Base-by-base conservation (phyloP, 805 yeast genomes). In the Yamadazyma ubonensis region DNA sequence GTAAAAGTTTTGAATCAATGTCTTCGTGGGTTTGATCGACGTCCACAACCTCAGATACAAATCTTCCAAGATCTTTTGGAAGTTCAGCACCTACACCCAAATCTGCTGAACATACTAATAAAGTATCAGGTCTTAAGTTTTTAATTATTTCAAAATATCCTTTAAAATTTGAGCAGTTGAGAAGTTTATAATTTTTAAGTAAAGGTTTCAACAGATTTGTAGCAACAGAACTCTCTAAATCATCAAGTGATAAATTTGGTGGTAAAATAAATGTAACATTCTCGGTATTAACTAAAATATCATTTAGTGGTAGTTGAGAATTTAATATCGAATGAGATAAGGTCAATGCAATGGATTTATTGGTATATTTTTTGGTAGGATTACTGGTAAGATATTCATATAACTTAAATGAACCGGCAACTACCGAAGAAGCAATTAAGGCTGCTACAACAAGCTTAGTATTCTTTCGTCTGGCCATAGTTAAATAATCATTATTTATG, bases 211-310 rank as follows among this genome's bases (percentile, higher is more conserved):
- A 62, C 35, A 59, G 45, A 12, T 16, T 31, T 14, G 27, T 35
- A 26, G 34, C 37, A 16, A 26, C 26, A 11, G 38, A 31, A 7
- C 35, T 37, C 29, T 48, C 57, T 34, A 68, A 57, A 43, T 69
- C 74, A 22, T 67, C 72, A 20, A 63, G 51, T 9, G 64, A 59
- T 19, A 69, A 54, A 38, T 68, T 61, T 3, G 75, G 75, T 5
- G 75, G 73, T 20, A 69, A 58, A 34, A 69, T 69, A 46, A 69
- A 69, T 6, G 70, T 64, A 27, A 69, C 67, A 46, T 69, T 69
- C 21, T 63, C 68, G 2, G 63, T 51, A 21, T 59, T 62, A 39
- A 58, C 41, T 32, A 69, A 52, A 12, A 68, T 67, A 15, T 68
- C 71, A 41, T 61, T 52, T 38, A 69, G 55, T 2, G 73, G 73